phyloP scores from a whole-genome alignment of 2,329 filamentous ascomycete species.

The Thielaviopsis cerberus region DNA sequence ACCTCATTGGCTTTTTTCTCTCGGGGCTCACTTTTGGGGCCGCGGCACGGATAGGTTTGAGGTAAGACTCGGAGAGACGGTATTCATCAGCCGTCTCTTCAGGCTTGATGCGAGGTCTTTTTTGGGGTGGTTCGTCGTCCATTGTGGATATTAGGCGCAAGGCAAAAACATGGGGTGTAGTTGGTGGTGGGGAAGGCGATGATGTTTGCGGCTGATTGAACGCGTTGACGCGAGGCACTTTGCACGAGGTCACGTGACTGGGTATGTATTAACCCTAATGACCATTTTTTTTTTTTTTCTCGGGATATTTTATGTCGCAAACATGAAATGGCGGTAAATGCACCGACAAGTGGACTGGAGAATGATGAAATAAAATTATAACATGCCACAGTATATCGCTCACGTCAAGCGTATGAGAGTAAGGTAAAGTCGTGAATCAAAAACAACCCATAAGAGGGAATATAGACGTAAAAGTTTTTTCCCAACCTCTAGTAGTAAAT shows the following conservation, averaged over 20 bases:
- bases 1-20: not conserved
- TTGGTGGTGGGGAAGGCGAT: not conserved
- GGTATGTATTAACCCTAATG: too few relatives aligned
- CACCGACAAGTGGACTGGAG: too few relatives aligned
- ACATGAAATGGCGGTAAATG: too few relatives aligned
- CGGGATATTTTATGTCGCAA: too few relatives aligned
- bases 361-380: too few relatives aligned
- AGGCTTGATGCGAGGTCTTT: constrained; percentile 3
- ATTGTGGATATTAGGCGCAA: not conserved
- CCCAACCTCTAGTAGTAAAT: too few relatives aligned
- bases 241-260: constrained; percentile 9
- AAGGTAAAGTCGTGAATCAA: too few relatives aligned
- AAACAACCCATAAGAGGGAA: too few relatives aligned
- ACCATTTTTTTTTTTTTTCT: too few relatives aligned
- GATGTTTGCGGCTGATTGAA: not conserved
- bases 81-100: not conserved
- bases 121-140: constrained; percentile 4
- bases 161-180: not conserved
- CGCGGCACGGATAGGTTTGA: not conserved
- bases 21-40: not conserved
- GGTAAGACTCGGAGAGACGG: constrained; percentile 4
- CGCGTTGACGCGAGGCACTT: constrained; percentile 8
- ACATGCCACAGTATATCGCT: too few relatives aligned
- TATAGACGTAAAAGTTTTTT: too few relatives aligned
- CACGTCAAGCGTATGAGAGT: too few relatives aligned